A percentile compares a stretch with the other conserved stretches of the same genome.
phyloP scores from a whole-genome alignment of 2,329 filamentous ascomycete species.

The Pseudovirgaria hyperparasitica region DNA sequence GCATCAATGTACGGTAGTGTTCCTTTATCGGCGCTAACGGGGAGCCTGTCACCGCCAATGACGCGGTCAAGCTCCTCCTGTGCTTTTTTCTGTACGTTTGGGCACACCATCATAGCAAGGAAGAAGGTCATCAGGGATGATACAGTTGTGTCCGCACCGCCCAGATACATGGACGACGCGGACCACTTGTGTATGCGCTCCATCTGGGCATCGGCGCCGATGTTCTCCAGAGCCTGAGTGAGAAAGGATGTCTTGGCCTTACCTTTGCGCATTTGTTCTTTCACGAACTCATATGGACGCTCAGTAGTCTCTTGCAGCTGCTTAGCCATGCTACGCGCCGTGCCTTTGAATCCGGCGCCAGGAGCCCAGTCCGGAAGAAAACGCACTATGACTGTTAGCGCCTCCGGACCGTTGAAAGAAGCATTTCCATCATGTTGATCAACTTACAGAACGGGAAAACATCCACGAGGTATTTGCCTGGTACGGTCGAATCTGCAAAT shows the following conservation, averaged over 20 bases:
- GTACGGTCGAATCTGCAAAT: constrained; percentile 27
- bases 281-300: constrained; percentile 31
- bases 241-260: constrained; percentile 26
- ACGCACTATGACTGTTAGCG: constrained; percentile 12
- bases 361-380: constrained; percentile 34
- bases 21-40: constrained; percentile 32
- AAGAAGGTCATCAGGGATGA: constrained; percentile 32
- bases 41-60: constrained; percentile 33
- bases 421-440: neutral
- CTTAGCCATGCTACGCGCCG: constrained; percentile 23
- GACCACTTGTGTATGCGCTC: constrained; percentile 29
- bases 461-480: constrained; percentile 35
- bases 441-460: constrained; percentile 29
- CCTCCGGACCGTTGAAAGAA: neutral
- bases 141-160: constrained; percentile 32
- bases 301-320: constrained; percentile 20
- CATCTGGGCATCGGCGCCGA: constrained; percentile 16
- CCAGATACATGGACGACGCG: constrained; percentile 28
- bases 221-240: constrained; percentile 25
- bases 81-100: constrained; percentile 33
- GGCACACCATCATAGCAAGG: constrained; percentile 40
- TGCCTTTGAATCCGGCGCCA: constrained; percentile 32
- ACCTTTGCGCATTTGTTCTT: constrained; percentile 24
- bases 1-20: constrained; percentile 25
- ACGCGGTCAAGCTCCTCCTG: constrained; percentile 35